Conservation (phyloP, 805 yeast genomes). For the Spathaspora arborariae region DNA sequence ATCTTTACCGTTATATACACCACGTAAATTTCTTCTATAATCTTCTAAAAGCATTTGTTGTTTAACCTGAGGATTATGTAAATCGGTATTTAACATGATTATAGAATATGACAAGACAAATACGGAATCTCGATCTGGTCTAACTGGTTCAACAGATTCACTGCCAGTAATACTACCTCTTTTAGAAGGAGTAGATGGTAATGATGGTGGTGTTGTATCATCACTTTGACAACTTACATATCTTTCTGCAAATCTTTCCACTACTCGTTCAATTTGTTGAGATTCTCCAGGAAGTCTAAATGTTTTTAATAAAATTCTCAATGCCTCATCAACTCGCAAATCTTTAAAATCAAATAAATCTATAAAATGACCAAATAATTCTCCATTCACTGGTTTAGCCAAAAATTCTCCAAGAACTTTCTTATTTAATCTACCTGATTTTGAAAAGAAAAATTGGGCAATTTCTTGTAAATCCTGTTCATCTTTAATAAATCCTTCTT, state of each 20-base stretch:
- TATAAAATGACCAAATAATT: conserved; percentile 62
- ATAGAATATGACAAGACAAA: conserved; percentile 88
- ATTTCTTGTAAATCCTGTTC: conserved; percentile 52
- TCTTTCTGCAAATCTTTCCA: conserved; percentile 79
- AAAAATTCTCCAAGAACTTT: conserved; percentile 81
- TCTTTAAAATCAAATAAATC: conserved; percentile 68
- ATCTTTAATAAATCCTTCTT: conserved; percentile 57
- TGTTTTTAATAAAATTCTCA: conserved; percentile 73
- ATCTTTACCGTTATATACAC: conserved; percentile 71
- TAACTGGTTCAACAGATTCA: conserved; percentile 35
- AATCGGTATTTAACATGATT: conserved; percentile 90
- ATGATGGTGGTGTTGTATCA: neutral
- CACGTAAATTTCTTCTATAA: conserved; percentile 74
- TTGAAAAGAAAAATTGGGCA: conserved; percentile 71
- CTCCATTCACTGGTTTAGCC: conserved; percentile 67
- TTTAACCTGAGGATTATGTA: conserved; percentile 89
- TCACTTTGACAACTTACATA: conserved; percentile 62
- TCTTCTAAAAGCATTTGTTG: conserved; percentile 86
- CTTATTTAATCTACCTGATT: conserved; percentile 81
- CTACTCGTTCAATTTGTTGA: conserved; percentile 90
- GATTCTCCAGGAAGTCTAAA: conserved; percentile 97
- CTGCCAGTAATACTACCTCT: neutral
- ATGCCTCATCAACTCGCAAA: conserved; percentile 88
- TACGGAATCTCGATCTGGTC: conserved; percentile 81
- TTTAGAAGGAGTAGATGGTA: neutral